Conservation (phyloP, 345 rosid species). For the Eucalyptus regnans region DNA sequence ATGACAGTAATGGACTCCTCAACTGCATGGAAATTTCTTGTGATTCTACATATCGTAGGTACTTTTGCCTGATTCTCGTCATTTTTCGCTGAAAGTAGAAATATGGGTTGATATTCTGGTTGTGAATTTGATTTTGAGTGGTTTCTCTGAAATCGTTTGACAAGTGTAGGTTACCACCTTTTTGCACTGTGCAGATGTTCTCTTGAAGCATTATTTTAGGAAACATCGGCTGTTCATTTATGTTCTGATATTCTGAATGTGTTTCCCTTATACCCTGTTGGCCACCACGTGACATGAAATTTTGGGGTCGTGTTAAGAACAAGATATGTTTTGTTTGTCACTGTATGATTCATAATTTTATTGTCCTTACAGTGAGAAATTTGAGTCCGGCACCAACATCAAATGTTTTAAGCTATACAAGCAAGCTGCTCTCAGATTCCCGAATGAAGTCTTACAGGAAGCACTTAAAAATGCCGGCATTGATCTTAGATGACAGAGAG, state of each 20-base stretch:
- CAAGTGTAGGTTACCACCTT: not conserved
- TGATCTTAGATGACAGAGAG: slow-evolving; percentile 78
- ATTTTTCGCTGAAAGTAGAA: not conserved
- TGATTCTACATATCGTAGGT: not conserved
- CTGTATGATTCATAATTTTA: not conserved
- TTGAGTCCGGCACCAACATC: slow-evolving; percentile 31
- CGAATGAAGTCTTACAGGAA: slow-evolving; percentile 45
- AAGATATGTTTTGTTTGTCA: not conserved
- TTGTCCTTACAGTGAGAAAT: slow-evolving; percentile 40
- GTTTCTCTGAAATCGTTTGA: not conserved
- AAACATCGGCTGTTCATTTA: not conserved
- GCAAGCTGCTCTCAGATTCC: slow-evolving; percentile 44
- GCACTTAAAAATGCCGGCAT: slow-evolving; percentile 72
- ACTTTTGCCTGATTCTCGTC: not conserved
- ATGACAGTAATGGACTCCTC: not conserved
- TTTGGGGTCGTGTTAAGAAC: not conserved
- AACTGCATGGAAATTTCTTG: not conserved
- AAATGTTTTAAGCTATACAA: slow-evolving; percentile 36
- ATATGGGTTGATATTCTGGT: not conserved
- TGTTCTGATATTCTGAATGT: not conserved
- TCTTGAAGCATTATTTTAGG: not conserved
- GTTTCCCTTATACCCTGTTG: not conserved
- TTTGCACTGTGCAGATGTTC: not conserved
- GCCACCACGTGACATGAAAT: not conserved
- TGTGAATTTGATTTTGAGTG: not conserved